Base-by-base conservation (phyloP, 768 basidiomycete species). In the Amylocystis lapponica region DNA sequence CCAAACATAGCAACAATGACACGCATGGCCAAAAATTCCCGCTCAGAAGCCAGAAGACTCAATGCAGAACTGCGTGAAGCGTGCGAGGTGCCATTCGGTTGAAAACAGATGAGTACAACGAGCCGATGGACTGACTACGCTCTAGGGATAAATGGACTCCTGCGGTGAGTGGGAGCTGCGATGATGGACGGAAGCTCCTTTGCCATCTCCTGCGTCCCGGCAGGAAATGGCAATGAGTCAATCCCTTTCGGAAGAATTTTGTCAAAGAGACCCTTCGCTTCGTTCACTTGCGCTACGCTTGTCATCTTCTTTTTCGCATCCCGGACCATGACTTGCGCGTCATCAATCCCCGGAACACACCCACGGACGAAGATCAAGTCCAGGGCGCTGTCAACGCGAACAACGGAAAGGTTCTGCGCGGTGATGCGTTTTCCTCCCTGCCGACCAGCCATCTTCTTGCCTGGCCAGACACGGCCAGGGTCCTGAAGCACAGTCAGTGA, bases 381-480 rank as follows among this genome's bases (percentile, higher is more conserved):
- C 36, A 96, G 79, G 12, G 70, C 67, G 17, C 78, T 79, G 69
- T 99, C 96, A 46, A 99, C 76, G 17, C 92, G 86, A 43, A 93
- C 76, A 32, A 98, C 90, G 1, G 83, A 64, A 20, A 98, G 79
- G 59, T 97, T 98, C 57, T 95, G 92, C 12, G 75, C 73, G 7
- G 95, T 98, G 8, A 77, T 76, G 30, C 83, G 81, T 49, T 79
- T 73, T 43, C 81, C 85, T 38, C 96, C 96, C 72, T 97, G 82
- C 19, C 83, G 83, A 26, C 96, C 96, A 9, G 95, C 81, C 95
- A 96, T 97, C 72, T 97, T 98, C 70, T 93, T 96, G 27, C 96
- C 96, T 3, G 96, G 96, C 68, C 88, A 92, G 5, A 97, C 75
- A 56, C 96, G 82, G 36, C 96, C 96, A 20, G 96, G 95, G 56